A percentile compares a stretch with the other conserved stretches of the same genome.
Evolutionary conservation across 805 yeast species (phyloP).

Genomic region (Candida maesae): DNA sequence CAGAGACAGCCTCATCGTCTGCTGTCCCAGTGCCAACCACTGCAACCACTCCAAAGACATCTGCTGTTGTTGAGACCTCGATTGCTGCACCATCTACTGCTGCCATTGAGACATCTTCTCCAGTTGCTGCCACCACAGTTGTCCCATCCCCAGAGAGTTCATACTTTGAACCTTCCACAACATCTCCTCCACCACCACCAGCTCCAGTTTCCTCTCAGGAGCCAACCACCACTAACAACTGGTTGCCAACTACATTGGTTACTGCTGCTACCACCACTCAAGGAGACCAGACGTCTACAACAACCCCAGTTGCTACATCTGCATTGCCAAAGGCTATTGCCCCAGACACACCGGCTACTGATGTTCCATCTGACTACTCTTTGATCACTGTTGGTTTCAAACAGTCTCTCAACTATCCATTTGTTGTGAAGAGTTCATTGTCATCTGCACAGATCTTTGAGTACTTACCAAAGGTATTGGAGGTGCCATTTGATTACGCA

Average conservation of each 20-base stretch:
- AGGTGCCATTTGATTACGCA: slow-evolving; percentile 50
- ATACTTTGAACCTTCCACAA: background rate
- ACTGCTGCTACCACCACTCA: slow-evolving; percentile 30
- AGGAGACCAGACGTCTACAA: slow-evolving; percentile 21
- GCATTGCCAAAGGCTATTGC: slow-evolving; percentile 76
- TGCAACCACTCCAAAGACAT: background rate
- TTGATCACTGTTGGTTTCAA: slow-evolving; percentile 77
- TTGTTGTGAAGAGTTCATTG: slow-evolving; percentile 66
- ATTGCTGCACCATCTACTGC: background rate
- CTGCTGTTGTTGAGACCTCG: slow-evolving; percentile 4
- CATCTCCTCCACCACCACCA: background rate
- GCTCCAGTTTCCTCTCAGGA: background rate
- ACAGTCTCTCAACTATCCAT: slow-evolving; percentile 75
- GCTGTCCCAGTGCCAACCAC: too few relatives aligned
- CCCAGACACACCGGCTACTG: slow-evolving; percentile 44
- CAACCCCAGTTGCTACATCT: slow-evolving; percentile 36
- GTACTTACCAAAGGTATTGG: slow-evolving; percentile 73
- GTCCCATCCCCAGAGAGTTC: slow-evolving; percentile 1
- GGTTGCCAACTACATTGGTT: slow-evolving; percentile 44
- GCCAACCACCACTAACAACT: slow-evolving; percentile 20
- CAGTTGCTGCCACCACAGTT: background rate
- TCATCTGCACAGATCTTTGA: slow-evolving; percentile 83
- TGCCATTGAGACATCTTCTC: background rate
- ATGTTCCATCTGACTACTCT: slow-evolving; percentile 45
- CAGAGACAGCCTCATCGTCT: background rate